Percentiles rank a stretch among this genome's conserved stretches.
Conservation (phyloP, 2,329 filamentous ascomycete genomes). For the Penicillium sp. region DNA sequence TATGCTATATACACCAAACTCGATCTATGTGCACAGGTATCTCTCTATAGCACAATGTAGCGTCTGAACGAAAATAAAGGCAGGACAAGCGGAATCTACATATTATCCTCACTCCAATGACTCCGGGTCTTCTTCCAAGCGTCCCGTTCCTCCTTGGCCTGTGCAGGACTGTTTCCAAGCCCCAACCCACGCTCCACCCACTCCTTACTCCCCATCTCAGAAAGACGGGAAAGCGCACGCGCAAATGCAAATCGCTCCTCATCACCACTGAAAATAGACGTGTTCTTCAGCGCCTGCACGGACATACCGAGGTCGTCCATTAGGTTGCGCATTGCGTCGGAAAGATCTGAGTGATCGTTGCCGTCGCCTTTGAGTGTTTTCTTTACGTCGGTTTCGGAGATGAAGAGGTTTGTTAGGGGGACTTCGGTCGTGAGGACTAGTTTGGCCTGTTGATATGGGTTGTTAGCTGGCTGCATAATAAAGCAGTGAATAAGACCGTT, state of each 20-base stretch:
- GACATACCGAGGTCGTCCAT: conserved; percentile 87
- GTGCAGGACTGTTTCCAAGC: conserved; percentile 46
- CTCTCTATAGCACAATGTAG: conserved; percentile 1
- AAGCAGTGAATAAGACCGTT: background rate
- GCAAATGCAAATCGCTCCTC: conserved; percentile 97
- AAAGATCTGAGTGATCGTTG: conserved; percentile 55
- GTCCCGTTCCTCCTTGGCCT: conserved; percentile 48
- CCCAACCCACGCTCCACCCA: conserved; percentile 82
- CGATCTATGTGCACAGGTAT: conserved; percentile 7
- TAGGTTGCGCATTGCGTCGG: conserved; percentile 72
- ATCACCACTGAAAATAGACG: conserved; percentile 85
- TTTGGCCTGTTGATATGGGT: conserved; percentile 64
- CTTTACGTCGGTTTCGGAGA: conserved; percentile 68
- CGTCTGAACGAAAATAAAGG: background rate
- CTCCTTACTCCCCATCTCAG: conserved; percentile 89
- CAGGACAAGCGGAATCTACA: conserved; percentile 26
- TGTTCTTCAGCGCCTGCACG: conserved; percentile 79
- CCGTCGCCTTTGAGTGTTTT: conserved; percentile 54
- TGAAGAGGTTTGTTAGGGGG: conserved; percentile 80
- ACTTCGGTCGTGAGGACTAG: conserved; percentile 88
- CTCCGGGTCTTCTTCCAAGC: conserved; percentile 51
- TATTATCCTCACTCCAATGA: conserved; percentile 52
- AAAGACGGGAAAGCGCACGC: conserved; percentile 76
- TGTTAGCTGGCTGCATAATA: background rate
- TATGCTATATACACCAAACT: conserved; percentile 4